Evolutionary conservation across 768 basidiomycete species (phyloP).

Genomic region (Termitomyces titanicus): DNA sequence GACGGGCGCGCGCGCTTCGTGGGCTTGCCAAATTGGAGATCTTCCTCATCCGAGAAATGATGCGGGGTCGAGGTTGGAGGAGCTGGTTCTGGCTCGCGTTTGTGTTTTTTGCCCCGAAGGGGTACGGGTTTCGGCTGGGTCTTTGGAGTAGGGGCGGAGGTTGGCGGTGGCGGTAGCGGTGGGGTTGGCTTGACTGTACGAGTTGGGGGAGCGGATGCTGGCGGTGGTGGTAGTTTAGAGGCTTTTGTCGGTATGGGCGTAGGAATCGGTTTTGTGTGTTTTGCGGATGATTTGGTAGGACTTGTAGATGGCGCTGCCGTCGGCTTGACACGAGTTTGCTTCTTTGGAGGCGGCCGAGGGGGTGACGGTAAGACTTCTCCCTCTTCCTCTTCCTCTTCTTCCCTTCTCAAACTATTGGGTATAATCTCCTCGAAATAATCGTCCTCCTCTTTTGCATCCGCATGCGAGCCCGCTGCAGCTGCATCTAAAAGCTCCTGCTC

Average conservation of each 20-base stretch:
- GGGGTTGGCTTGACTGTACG: conserved; percentile 22
- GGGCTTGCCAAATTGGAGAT: conserved; percentile 45
- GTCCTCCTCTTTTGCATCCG: conserved; percentile 33
- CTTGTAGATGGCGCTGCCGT: background rate
- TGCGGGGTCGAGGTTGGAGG: background rate
- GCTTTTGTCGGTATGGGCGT: background rate
- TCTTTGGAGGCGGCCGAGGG: conserved; percentile 4
- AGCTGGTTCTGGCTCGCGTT: conserved; percentile 22
- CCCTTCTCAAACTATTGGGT: conserved; percentile 25
- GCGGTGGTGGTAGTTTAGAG: conserved; percentile 14
- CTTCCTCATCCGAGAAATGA: conserved; percentile 35
- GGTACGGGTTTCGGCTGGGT: conserved; percentile 9
- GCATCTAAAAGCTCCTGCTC: conserved; percentile 21
- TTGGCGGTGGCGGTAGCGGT: background rate
- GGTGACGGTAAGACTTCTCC: conserved; percentile 26
- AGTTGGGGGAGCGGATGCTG: conserved; percentile 24
- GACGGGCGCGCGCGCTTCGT: conserved; percentile 33
- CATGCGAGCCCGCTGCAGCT: conserved; percentile 25
- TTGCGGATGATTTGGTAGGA: background rate
- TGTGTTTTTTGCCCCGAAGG: conserved; percentile 17
- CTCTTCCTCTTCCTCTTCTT: conserved; percentile 35
- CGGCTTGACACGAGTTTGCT: background rate
- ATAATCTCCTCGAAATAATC: conserved; percentile 41
- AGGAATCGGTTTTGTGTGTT: background rate
- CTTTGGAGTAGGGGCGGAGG: background rate